Evolutionary conservation across 2,329 filamentous ascomycete genomes (phyloP), one percentile per base, ranked within the genome.

Genomic region (Raffaelea deltoideospora): DNA sequence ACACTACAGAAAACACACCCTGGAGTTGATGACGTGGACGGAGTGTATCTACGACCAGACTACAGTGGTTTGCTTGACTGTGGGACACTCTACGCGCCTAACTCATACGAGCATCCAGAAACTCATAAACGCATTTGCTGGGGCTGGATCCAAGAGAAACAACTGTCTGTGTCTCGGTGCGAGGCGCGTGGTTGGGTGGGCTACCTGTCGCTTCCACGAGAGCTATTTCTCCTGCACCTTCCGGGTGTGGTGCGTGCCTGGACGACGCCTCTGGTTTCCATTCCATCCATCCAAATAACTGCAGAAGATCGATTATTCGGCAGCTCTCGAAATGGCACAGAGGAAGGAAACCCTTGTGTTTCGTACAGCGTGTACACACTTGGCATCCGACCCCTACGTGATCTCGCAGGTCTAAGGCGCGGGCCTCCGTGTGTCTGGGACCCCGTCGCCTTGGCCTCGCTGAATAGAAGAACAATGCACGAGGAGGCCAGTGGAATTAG

Each of bases 131-230:
- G 57, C 10, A 53, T 69, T 5, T 53, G 63, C 1, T 67, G 57
- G 48, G 64, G 64, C 4, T 69, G 66, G 65, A 52, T 70, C 26
- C 60, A 56, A 2, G 65, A 70, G 43, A 65, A 70, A 11, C 62
- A 67, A 35, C 43, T 69, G 4, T 55, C 62, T 1, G 52, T 65
- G 38, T 43, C 50, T 3, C 43, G 58, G 13, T 58, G 63, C 4
- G 53, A 61, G 38, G 46, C 50, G 1, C 63, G 68, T 43, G 61
- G 60, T 10, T 69, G 65, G 63, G 67, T 60, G 17, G 64, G 66
- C 2, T 46, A 60, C 38, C 49, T 68, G 9, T 64, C 64, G 2
- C 41, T 68, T 5, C 64, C 64, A 1, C 50, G 64, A 14, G 57
- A 59, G 17, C 40, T 67, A 1, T 49, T 49, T n/a, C 40, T 69